phyloP scores from a whole-genome alignment of 2,329 filamentous ascomycete genomes.

The Fusarium secorum region DNA sequence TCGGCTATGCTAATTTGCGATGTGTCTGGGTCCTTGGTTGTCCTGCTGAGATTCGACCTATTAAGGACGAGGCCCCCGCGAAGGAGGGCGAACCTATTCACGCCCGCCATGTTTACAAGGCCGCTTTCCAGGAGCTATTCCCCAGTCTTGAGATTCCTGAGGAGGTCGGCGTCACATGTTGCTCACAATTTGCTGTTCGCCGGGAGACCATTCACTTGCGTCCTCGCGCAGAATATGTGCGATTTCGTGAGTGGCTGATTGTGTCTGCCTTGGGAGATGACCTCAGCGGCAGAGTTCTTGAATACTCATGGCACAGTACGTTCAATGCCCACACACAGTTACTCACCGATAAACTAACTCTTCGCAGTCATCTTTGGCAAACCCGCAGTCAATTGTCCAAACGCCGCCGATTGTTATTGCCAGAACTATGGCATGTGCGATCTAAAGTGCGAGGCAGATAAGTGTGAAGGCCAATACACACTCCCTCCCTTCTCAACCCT shows the following conservation, averaged over 20 bases:
- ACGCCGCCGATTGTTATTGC: conserved; percentile 70
- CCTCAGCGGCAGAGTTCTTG: conserved; percentile 66
- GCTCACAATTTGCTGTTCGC: conserved; percentile 71
- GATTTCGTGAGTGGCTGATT: conserved; percentile 67
- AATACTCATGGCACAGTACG: conserved; percentile 71
- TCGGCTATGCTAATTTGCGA: conserved; percentile 68
- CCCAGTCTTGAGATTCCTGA: conserved; percentile 55
- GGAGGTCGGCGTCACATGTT: conserved; percentile 65
- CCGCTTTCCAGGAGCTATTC: conserved; percentile 53
- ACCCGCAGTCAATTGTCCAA: conserved; percentile 66
- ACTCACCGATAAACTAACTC: conserved; percentile 12
- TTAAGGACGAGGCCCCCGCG: conserved; percentile 47
- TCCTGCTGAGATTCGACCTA: conserved; percentile 55
- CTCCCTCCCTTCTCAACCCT: conserved; percentile 65
- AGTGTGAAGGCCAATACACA: conserved; percentile 65
- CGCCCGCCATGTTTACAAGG: conserved; percentile 53
- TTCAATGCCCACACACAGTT: conserved; percentile 34
- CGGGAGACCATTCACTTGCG: conserved; percentile 58
- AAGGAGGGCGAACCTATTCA: conserved; percentile 47
- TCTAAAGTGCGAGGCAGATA: conserved; percentile 51
- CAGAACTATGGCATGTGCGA: conserved; percentile 70
- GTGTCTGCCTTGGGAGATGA: conserved; percentile 62
- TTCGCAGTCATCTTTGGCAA: conserved; percentile 66
- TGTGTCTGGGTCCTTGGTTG: conserved; percentile 68
- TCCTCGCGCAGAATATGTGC: conserved; percentile 61